Conservation (phyloP, 305 asterid species). For the Euphrasia arctica region DNA sequence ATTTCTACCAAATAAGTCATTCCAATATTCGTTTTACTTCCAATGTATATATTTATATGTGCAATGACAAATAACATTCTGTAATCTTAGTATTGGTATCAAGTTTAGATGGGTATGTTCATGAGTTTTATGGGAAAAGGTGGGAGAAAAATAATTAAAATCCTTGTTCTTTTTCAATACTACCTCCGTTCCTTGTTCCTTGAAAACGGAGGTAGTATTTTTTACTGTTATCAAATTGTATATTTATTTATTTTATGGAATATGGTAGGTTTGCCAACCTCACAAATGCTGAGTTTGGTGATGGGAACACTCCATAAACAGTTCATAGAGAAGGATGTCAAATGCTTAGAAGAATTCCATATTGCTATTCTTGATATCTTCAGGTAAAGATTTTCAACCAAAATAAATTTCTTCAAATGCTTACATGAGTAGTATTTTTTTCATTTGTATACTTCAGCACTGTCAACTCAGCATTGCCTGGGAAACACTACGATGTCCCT, state of each 20-base stretch:
- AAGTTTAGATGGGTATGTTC: constrained; percentile 53
- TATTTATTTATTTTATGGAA: background rate
- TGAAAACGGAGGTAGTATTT: background rate
- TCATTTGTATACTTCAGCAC: constrained; percentile 38
- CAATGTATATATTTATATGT: background rate
- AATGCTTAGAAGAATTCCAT: constrained; percentile 52
- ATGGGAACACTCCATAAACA: constrained; percentile 65
- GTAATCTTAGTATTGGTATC: background rate
- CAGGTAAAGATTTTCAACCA: constrained; percentile 32
- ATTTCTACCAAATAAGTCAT: constrained; percentile 36
- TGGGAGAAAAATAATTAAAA: constrained; percentile 3
- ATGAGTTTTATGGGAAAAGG: constrained; percentile 79
- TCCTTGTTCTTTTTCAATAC: background rate
- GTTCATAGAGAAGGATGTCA: constrained; percentile 51
- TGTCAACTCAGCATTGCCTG: constrained; percentile 75
- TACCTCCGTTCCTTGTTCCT: background rate
- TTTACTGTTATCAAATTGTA: background rate
- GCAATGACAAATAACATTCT: background rate
- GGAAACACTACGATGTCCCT: constrained; percentile 78
- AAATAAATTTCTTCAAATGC: background rate
- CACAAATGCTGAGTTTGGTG: constrained; percentile 51
- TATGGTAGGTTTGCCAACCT: constrained; percentile 62
- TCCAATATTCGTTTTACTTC: constrained; percentile 25
- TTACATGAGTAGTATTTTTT: no score
- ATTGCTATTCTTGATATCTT: constrained; percentile 69